Evolutionary conservation across 2,329 filamentous ascomycete genomes (phyloP), one percentile per base, ranked within the genome.

Genomic region (Xylaria sp.): DNA sequence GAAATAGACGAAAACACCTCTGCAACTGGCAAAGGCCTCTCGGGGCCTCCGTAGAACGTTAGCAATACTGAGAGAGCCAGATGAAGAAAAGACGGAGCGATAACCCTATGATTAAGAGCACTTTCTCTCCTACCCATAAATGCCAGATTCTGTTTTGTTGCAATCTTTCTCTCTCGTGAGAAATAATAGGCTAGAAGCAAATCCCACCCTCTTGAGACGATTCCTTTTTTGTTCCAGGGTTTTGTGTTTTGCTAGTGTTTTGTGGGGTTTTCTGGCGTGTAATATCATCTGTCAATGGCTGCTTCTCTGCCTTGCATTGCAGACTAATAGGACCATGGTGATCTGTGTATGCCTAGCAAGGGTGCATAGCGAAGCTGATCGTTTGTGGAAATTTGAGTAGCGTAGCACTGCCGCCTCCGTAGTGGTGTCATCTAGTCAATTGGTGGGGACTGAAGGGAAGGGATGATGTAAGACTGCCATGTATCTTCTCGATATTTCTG

Each of bases 241-340:
- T 57, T 57, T 58, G 10, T 51, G 38, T 66, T 62, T 57, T 66
- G 4, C 28, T 26, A 5, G 28, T 66, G 20, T 51, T 61, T 31
- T 53, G 17, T 20, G 31, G 11, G 20, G 1, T 49, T 61, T 44
- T 54, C 36, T 23, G 31, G 6, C 33, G 26, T 23, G 3, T 53
- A n/a, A 33, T 28, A 17, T 17, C 26, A 11, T 46, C 15, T 10
- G 40, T 48, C 17, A 49, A 20, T 1, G 15, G 54, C 20, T 17
- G 3, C 40, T 6, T 63, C 60, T 54, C 36, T 54, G 40, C 26
- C 36, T 33, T 10, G 38, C 11, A 53, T 10, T 5, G n/a, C 26
- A n/a, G 33, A 4, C 48, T 4, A 31, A 31, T 33, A n/a, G 6
- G 26, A 11, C 26, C 15, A n/a, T 31, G 9, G 0, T 28, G 5